These are phyloP conservation scores for Zoysia matrella DNA, from an alignment of 202 grass and related monocot species.

Conservation along the genomic window DNA sequence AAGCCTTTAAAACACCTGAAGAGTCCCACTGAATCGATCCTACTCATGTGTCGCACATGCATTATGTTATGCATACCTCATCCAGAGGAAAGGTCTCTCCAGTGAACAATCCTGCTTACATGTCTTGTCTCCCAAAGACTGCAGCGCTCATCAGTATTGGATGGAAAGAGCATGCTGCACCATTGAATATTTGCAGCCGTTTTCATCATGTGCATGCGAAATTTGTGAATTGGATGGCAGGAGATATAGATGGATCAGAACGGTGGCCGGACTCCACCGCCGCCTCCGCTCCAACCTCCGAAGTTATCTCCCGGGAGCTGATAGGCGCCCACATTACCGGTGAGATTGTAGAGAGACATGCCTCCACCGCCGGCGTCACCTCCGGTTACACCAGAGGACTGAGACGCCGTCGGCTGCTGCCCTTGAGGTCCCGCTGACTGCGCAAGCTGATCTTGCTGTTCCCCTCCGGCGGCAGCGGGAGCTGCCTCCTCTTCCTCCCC, in stretches of 20 bases:
- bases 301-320: conserved; percentile 79
- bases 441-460: conserved; percentile 44
- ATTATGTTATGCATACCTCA: no score
- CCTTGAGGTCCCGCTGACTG: conserved; percentile 47
- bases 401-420: conserved; percentile 71
- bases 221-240: background rate
- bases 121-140: no score
- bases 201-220: background rate
- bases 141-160: background rate
- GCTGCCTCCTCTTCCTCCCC: conserved; percentile 67
- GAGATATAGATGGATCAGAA: conserved; percentile 53
- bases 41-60: background rate
- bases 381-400: conserved; percentile 79
- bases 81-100: conserved; percentile 26
- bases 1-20: background rate
- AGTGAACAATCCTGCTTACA: background rate
- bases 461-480: conserved; percentile 23
- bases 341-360: conserved; percentile 94
- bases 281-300: conserved; percentile 58
- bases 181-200: conserved; percentile 20
- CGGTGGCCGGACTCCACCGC: conserved; percentile 73
- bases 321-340: conserved; percentile 72
- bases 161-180: conserved; percentile 27
- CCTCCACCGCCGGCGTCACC: conserved; percentile 58
- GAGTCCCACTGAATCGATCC: conserved; percentile 17